Conservation (phyloP, 2,329 filamentous ascomycete genomes). For the Didymella lethalis region DNA sequence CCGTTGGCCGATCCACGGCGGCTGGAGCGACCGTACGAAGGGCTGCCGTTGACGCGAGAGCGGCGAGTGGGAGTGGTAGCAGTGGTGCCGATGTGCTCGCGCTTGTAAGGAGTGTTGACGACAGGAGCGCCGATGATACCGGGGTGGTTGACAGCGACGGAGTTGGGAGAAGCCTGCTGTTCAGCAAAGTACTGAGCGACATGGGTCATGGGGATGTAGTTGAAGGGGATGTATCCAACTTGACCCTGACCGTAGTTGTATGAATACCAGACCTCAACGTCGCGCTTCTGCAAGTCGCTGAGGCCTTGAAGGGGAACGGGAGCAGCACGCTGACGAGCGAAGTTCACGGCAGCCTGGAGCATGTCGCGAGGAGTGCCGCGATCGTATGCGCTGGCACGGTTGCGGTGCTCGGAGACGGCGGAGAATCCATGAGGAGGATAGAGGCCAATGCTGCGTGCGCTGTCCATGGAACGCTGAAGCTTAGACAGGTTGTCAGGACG, state of each 20-base stretch:
- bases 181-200: slow-evolving; percentile 32
- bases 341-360: slow-evolving; percentile 30
- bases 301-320: slow-evolving; percentile 22
- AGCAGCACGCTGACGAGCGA: slow-evolving; percentile 28
- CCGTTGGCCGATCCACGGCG: slow-evolving; percentile 18
- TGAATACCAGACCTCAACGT: slow-evolving; percentile 38
- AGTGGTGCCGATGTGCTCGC: slow-evolving; percentile 7
- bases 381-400: slow-evolving; percentile 79
- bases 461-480: slow-evolving; percentile 85
- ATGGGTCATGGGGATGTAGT: slow-evolving; percentile 38
- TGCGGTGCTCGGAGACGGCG: slow-evolving; percentile 76
- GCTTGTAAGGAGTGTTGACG: slow-evolving; percentile 17
- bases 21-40: slow-evolving; percentile 15
- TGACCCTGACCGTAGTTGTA: slow-evolving; percentile 30
- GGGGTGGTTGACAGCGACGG: slow-evolving; percentile 20
- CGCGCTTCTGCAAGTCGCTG: slow-evolving; percentile 31
- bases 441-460: slow-evolving; percentile 84
- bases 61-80: slow-evolving; percentile 24
- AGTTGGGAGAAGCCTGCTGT: slow-evolving; percentile 17
- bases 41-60: slow-evolving; percentile 19
- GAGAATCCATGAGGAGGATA: slow-evolving; percentile 82
- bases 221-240: slow-evolving; percentile 35
- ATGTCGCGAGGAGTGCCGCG: slow-evolving; percentile 69
- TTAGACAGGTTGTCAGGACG: slow-evolving; percentile 84
- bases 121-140: slow-evolving; percentile 37